These are phyloP conservation scores for Mycena citricolor DNA, from an alignment of 1,284 basidiomycete species.

Conservation along the genomic window DNA sequence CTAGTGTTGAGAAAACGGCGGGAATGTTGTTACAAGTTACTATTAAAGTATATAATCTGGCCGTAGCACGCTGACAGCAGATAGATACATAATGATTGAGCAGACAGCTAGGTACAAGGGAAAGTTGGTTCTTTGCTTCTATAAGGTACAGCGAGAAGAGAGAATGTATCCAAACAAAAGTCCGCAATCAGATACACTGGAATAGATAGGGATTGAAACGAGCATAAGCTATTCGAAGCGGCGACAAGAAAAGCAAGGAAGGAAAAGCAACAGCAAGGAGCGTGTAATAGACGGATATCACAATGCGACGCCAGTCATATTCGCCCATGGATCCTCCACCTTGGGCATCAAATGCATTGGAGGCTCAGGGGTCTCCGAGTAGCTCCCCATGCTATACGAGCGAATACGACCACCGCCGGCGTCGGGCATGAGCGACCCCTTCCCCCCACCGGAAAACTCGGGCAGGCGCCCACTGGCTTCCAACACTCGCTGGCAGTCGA, in stretches of 20 bases:
- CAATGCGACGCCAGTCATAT: constrained; percentile 19
- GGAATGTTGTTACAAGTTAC: no score
- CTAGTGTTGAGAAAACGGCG: no score
- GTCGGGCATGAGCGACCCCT: constrained; percentile 4
- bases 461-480: constrained; percentile 27
- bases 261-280: neutral
- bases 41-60: no score
- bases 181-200: no score
- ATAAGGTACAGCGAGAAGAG: no score
- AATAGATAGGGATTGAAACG: constrained; percentile 11
- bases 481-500: constrained; percentile 35
- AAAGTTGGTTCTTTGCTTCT: no score
- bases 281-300: neutral
- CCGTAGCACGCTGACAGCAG: no score
- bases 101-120: no score
- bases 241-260: neutral
- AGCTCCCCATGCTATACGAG: constrained; percentile 19
- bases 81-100: no score
- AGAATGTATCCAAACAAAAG: no score
- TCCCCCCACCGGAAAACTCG: constrained; percentile 9
- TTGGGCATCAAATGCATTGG: constrained; percentile 3
- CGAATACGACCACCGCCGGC: constrained; percentile 4
- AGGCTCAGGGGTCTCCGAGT: constrained; percentile 12
- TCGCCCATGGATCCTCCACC: constrained; percentile 23
- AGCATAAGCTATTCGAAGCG: constrained; percentile 1